phyloP scores from a whole-genome alignment of 2,329 filamentous ascomycete species.

The Penicillium sp. region DNA sequence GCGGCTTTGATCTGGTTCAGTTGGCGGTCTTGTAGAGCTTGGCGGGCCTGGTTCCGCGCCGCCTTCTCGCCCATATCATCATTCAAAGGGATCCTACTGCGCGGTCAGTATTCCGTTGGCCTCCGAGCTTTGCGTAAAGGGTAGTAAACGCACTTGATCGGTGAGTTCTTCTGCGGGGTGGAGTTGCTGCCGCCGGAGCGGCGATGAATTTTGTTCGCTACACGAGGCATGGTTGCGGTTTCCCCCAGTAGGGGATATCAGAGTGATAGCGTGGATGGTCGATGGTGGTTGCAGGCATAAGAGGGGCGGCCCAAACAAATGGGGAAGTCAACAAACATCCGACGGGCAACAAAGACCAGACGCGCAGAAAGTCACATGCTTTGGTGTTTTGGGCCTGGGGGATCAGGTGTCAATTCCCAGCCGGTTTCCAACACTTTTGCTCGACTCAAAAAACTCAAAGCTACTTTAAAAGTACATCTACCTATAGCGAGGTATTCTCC shows the following conservation, averaged over 20 bases:
- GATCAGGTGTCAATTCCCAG: slow-evolving; percentile 1
- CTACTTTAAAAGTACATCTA: neutral
- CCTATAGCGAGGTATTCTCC: neutral
- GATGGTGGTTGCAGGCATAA: slow-evolving; percentile 16
- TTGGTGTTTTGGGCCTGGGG: neutral
- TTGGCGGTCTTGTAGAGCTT: slow-evolving; percentile 84
- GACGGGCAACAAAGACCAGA: slow-evolving; percentile 23
- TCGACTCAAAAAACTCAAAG: neutral
- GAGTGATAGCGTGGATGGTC: slow-evolving; percentile 13
- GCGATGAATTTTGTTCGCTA: slow-evolving; percentile 49
- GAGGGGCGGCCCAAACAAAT: slow-evolving; percentile 23
- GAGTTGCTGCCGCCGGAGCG: slow-evolving; percentile 45
- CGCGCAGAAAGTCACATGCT: slow-evolving; percentile 19
- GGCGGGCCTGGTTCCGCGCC: slow-evolving; percentile 78
- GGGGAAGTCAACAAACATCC: slow-evolving; percentile 40
- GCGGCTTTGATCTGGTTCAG: slow-evolving; percentile 88
- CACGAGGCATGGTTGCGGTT: slow-evolving; percentile 54
- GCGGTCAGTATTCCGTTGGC: slow-evolving; percentile 15
- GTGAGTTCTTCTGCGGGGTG: slow-evolving; percentile 53
- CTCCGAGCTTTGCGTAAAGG: neutral
- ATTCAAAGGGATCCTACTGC: slow-evolving; percentile 80
- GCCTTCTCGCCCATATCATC: slow-evolving; percentile 93
- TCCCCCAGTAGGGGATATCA: slow-evolving; percentile 27
- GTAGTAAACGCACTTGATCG: slow-evolving; percentile 45
- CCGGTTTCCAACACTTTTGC: neutral